phyloP scores from a whole-genome alignment of 108 stramenopile species.

The Cyclostephanos tholiformis region DNA sequence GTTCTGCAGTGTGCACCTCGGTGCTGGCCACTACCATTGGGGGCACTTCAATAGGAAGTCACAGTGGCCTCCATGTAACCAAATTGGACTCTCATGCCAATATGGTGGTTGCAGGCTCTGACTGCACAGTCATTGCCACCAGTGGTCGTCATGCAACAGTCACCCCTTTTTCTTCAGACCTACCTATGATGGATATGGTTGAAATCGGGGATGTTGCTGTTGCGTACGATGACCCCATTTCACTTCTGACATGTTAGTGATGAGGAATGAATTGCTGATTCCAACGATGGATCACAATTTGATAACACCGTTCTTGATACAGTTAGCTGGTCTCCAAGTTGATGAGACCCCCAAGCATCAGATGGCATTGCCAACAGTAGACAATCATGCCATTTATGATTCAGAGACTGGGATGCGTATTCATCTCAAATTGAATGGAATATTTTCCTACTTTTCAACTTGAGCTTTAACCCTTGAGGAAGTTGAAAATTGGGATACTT shows the following conservation, averaged over 20 bases:
- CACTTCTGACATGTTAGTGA: background rate
- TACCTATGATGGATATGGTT: background rate
- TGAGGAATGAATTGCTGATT: slow-evolving; percentile 31
- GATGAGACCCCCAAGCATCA: slow-evolving; percentile 39
- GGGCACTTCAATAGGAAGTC: background rate
- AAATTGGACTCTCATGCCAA: no score
- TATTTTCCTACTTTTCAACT: background rate
- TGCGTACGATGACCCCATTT: slow-evolving; percentile 4
- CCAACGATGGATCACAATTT: slow-evolving; percentile 44
- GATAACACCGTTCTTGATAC: slow-evolving; percentile 27
- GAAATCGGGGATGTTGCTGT: slow-evolving; percentile 3
- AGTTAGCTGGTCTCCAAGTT: slow-evolving; percentile 30
- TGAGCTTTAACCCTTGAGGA: background rate
- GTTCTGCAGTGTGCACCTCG: background rate
- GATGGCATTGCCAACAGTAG: background rate
- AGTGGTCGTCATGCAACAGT: no score
- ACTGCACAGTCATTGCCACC: no score
- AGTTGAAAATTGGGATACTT: no score
- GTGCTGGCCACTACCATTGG: background rate
- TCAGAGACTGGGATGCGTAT: background rate
- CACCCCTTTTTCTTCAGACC: background rate
- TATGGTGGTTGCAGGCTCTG: no score
- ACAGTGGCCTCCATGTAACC: background rate
- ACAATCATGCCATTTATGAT: background rate
- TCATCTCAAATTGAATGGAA: background rate